Evolutionary conservation across 805 yeast species (phyloP), one percentile per base, ranked within the genome.

Genomic region (Candida krabiensis): DNA sequence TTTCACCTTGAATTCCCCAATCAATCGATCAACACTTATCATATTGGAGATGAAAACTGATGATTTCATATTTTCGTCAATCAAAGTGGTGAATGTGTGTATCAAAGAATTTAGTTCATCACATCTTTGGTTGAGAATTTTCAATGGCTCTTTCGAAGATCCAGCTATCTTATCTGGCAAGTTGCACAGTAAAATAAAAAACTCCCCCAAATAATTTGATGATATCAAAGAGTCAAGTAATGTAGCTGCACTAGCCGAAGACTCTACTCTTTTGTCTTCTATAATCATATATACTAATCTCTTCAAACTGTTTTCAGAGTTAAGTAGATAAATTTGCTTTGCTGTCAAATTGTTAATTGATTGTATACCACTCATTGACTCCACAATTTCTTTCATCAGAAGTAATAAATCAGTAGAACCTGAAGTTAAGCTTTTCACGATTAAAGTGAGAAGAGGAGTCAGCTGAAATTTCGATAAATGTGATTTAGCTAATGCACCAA

Each of bases 331-430:
- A 19, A 88, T 71, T 54, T 86, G 95, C 16, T 69, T 68, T 4
- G 73, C 60, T 0, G 88, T 81, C 23, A 89, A 67, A 50, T 89
- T 86, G 9, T 81, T 70, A 22, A 77, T 73, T 28, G 80, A 71
- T 46, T 80, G 82, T 28, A 90, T 75, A 9, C 97, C 97, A 22
- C 90, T 86, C 82, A 87, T 86, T 9, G 79, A 69, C 12, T 71
- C 62, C 9, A 89, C 60, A 22, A 89, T 64, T 41, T 87, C 91
- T 43, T 76, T 76, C 28, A 90, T 60, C 12, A 91, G 70, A 13
- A 83, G 67, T 4, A 86, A 61, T 5, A 83, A 82, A 16, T 80
- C 70, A 1, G 74, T 69, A 31, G 81, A 84, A 3, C 75, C 76
- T 4, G 62, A 55, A 47, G 80, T 83, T 27, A 91, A 67, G 22